Base-by-base conservation (phyloP, 805 yeast genomes). In the Candida krabiensis region DNA sequence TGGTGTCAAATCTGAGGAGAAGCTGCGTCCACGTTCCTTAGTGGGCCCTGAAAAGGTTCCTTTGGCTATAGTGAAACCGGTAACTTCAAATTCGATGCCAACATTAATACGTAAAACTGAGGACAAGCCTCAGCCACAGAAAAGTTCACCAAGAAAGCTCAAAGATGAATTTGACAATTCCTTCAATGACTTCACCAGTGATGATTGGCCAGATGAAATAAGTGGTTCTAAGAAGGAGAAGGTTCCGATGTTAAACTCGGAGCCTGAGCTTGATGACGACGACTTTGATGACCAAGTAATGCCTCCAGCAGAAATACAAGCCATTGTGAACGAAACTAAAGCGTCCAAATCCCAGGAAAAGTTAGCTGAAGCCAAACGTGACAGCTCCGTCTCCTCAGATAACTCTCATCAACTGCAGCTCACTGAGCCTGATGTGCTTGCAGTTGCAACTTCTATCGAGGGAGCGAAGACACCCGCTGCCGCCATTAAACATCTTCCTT, bases 141-240 rank as follows among this genome's bases (percentile, higher is more conserved):
- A 24, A 16, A 28, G 35, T 12, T 35, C 43, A 3, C 27, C 14
- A 3, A 14, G 34, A 9, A n/a, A 13, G 16, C 9, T 28, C 19
- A 23, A 33, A 15, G 35, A 43, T 2, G 50, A 46, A 31, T 37
- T 40, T 38, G 82, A 77, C 28, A 82, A 77, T 49, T 76, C 83
- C 2, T 63, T 76, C 35, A 64, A 46, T 32, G 50, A 46, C 31
- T 46, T 71, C 42, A 74, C 75, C 40, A 73, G 79, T 49, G 81
- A 77, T 46, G 69, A 64, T 19, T 49, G 60, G 44, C 63, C 63
- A 2, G 64, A 60, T 16, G 63, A 53, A 24, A 42, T 47, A 19
- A 48, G 28, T 16, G 29, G 44, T 23, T 30, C 38, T 3, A 38
- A 44, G 25, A 26, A 29, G 12, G 41, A 35, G 13, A 46, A 19